These are phyloP conservation scores for Naegleria gruberi DNA, from an alignment of 208 protist genomes.

Conservation along the genomic window DNA sequence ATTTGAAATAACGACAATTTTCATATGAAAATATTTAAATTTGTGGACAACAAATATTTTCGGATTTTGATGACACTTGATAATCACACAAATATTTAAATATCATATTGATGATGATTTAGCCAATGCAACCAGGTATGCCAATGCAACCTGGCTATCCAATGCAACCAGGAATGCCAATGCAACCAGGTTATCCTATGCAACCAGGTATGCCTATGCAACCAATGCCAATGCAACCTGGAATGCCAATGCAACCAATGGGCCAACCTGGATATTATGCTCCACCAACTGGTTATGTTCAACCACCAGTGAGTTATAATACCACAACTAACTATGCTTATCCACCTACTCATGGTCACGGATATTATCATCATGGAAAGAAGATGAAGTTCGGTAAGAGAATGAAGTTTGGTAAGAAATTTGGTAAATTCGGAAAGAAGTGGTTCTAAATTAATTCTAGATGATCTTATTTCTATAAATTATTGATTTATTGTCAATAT, in stretches of 20 bases:
- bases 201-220: not conserved
- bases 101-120: too few relatives aligned
- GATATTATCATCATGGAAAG: not conserved
- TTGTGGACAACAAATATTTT: too few relatives aligned
- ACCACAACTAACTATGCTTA: not conserved
- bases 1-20: too few relatives aligned
- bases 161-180: not conserved
- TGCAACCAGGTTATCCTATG: not conserved
- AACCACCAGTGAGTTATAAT: not conserved
- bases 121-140: not conserved
- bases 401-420: not conserved
- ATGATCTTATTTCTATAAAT: not conserved
- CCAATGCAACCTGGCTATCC: not conserved
- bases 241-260: too few relatives aligned
- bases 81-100: too few relatives aligned
- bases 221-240: not conserved
- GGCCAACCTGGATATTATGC: not conserved
- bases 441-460: not conserved
- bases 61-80: too few relatives aligned
- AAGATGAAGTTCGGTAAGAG: not conserved
- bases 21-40: not conserved
- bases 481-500: too few relatives aligned
- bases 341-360: not conserved
- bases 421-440: not conserved
- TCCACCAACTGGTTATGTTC: not conserved